Percentiles rank a stretch among this genome's conserved stretches.
Evolutionary conservation across 495 filamentous ascomycete genomes (phyloP).

Genomic region (Talaromyces ruber): DNA sequence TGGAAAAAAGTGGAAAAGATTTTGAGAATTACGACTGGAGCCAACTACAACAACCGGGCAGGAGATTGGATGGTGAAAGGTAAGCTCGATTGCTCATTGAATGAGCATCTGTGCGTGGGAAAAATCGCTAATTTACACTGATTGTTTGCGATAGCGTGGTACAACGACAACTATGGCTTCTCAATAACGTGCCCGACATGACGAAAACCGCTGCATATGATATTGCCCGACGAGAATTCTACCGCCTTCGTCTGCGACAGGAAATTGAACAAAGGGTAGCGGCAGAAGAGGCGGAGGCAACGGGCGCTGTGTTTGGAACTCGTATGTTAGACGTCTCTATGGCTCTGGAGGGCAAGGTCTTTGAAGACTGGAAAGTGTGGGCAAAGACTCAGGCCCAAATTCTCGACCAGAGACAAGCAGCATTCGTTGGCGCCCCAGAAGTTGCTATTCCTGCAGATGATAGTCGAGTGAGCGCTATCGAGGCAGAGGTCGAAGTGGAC

Average conservation of each 20-base stretch:
- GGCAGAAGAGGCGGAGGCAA: constrained; percentile 75
- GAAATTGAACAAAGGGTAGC: constrained; percentile 81
- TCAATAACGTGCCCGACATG: constrained; percentile 54
- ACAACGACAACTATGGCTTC: constrained; percentile 81
- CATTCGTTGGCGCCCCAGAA: constrained; percentile 26
- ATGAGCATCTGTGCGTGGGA: neutral
- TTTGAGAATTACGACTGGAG: constrained; percentile 72
- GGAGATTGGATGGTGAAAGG: constrained; percentile 80
- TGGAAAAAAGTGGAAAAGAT: constrained; percentile 84
- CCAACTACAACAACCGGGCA: constrained; percentile 66
- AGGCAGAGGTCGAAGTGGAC: neutral
- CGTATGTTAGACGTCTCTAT: constrained; percentile 65
- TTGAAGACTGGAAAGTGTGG: constrained; percentile 77
- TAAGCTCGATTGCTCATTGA: constrained; percentile 26
- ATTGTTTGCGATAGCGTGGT: constrained; percentile 61
- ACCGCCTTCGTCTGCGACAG: constrained; percentile 67
- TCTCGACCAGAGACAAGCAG: constrained; percentile 18
- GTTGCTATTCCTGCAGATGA: constrained; percentile 11
- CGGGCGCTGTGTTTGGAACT: constrained; percentile 81
- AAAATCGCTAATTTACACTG: neutral
- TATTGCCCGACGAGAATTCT: constrained; percentile 82
- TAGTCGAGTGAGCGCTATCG: neutral
- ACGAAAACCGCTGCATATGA: constrained; percentile 71
- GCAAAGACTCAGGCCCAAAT: constrained; percentile 47
- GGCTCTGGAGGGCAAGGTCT: constrained; percentile 68